phyloP scores from a whole-genome alignment of 2,329 filamentous ascomycete species.

The Penicillium psychrosexuale region DNA sequence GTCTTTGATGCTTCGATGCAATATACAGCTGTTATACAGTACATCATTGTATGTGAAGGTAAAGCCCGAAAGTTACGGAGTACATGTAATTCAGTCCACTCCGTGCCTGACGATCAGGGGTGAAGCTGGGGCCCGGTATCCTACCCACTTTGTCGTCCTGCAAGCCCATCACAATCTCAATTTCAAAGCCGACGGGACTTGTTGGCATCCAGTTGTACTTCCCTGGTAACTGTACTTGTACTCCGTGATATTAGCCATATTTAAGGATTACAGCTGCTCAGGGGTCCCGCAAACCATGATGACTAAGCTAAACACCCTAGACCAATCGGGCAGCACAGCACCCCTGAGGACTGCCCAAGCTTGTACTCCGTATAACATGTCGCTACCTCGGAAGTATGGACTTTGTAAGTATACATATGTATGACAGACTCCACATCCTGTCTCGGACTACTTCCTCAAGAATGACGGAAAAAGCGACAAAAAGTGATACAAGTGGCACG shows the following conservation, averaged over 20 bases:
- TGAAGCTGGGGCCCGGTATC: not conserved
- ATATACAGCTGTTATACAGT: not conserved
- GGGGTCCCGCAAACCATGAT: not conserved
- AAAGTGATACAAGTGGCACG: constrained; percentile 2
- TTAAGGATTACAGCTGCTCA: not conserved
- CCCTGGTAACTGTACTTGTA: too few species aligned
- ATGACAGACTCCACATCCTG: not conserved
- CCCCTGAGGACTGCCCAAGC: not conserved
- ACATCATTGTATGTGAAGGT: too few species aligned
- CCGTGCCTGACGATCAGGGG: constrained; percentile 17
- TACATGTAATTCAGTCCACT: not conserved
- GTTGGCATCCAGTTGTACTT: not conserved
- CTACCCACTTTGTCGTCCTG: not conserved
- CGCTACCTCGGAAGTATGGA: not conserved
- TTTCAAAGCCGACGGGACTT: not conserved
- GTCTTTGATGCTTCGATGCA: not conserved
- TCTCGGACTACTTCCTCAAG: not conserved
- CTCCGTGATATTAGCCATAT: not conserved
- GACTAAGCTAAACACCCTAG: not conserved
- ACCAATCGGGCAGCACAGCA: not conserved
- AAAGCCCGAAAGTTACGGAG: not conserved
- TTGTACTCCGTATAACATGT: not conserved
- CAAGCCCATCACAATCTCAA: not conserved
- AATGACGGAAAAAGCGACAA: not conserved
- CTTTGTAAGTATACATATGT: not conserved